Evolutionary conservation across 2,329 filamentous ascomycete genomes (phyloP).

Genomic region (Monilinia laxa): DNA sequence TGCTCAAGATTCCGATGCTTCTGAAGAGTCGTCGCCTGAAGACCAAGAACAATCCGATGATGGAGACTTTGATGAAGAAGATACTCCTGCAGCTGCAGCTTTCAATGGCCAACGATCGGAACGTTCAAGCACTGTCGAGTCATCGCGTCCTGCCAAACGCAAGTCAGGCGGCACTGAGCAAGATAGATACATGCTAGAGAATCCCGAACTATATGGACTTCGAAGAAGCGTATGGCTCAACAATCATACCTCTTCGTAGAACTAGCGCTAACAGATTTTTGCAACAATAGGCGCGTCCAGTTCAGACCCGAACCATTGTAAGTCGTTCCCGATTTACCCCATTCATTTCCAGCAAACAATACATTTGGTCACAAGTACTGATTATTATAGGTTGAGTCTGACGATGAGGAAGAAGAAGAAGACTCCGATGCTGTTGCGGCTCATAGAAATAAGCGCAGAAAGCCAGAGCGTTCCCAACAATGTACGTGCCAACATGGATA

Average conservation of each 20-base stretch:
- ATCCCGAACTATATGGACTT: constrained; percentile 92
- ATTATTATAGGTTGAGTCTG: constrained; percentile 54
- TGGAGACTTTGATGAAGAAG: constrained; percentile 73
- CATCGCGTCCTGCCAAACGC: constrained; percentile 69
- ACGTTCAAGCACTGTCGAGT: constrained; percentile 67
- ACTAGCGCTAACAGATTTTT: constrained; percentile 29
- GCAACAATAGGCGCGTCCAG: constrained; percentile 51
- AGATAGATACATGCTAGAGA: constrained; percentile 75
- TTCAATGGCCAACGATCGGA: constrained; percentile 52
- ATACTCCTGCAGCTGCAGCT: constrained; percentile 52
- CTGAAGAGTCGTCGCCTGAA: constrained; percentile 38
- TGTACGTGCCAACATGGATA: constrained; percentile 48
- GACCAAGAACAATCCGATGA: constrained; percentile 60
- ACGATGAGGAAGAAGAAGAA: constrained; percentile 61
- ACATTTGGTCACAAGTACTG: constrained; percentile 27
- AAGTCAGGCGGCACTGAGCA: constrained; percentile 68
- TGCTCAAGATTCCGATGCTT: constrained; percentile 36
- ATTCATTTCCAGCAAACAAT: background rate
- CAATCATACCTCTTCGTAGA: background rate
- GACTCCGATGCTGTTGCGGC: constrained; percentile 70
- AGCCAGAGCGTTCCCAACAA: constrained; percentile 62
- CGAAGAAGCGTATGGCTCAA: constrained; percentile 75
- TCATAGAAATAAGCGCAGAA: constrained; percentile 62
- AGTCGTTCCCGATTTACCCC: constrained; percentile 36
- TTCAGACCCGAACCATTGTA: constrained; percentile 56